These are phyloP conservation scores for Verticillium alfalfae DNA, from an alignment of 2,329 filamentous ascomycete genomes.

Conservation along the genomic window DNA sequence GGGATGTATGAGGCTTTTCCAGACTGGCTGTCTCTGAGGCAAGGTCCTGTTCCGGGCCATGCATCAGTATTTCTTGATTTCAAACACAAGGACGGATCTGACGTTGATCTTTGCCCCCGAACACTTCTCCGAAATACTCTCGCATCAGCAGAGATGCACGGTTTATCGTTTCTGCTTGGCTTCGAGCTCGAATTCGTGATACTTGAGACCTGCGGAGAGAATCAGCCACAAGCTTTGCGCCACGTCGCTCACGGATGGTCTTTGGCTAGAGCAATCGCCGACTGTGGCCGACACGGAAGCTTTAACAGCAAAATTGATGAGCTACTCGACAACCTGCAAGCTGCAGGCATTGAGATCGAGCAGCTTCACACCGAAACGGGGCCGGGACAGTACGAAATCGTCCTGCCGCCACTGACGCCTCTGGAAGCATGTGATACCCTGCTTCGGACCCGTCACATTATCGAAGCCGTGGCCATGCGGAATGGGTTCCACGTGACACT, in stretches of 20 bases:
- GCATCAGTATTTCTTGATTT: conserved; percentile 65
- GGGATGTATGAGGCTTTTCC: conserved; percentile 64
- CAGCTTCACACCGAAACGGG: conserved; percentile 72
- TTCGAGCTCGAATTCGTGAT: conserved; percentile 82
- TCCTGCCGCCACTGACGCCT: conserved; percentile 58
- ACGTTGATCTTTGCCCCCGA: conserved; percentile 57
- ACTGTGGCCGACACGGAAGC: neutral
- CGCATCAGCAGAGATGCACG: conserved; percentile 41
- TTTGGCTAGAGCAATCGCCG: conserved; percentile 43
- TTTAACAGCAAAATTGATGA: conserved; percentile 50
- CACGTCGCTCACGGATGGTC: conserved; percentile 67
- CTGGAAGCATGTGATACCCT: conserved; percentile 67
- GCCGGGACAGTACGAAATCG: conserved; percentile 71
- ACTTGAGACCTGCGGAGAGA: conserved; percentile 40
- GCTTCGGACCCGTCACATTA: conserved; percentile 64
- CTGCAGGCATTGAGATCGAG: conserved; percentile 58
- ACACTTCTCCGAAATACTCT: conserved; percentile 52
- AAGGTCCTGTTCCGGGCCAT: conserved; percentile 53
- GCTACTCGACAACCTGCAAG: conserved; percentile 33
- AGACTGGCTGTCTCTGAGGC: conserved; percentile 56
- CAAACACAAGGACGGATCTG: conserved; percentile 45
- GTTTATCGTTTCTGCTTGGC: conserved; percentile 61
- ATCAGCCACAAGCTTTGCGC: conserved; percentile 31
- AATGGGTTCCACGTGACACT: conserved; percentile 64
- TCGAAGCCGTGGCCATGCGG: conserved; percentile 57